A percentile compares a stretch with the other conserved stretches of the same genome.
Evolutionary conservation across 352 stramenopile species (phyloP).

Genomic region (Pythium aphanidermatum): DNA sequence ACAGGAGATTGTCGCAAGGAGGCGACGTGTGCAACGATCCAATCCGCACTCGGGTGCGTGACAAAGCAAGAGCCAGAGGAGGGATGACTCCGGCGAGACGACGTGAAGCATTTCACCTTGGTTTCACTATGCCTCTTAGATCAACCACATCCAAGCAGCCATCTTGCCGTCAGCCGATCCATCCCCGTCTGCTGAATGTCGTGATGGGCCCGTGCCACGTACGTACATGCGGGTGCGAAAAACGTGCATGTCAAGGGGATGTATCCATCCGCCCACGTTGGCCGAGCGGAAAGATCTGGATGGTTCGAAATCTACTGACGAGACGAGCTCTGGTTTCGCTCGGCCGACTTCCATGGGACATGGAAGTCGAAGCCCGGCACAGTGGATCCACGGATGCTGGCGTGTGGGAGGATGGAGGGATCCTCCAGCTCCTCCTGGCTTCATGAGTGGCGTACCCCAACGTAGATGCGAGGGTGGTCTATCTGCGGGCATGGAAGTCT

Average conservation of each 20-base stretch:
- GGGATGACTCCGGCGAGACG: not conserved
- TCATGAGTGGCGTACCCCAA: no score
- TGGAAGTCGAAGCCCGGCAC: not conserved
- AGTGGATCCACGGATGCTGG: no score
- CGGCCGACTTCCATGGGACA: slow-evolving; percentile 1
- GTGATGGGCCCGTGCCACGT: no score
- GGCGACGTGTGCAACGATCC: slow-evolving; percentile 3
- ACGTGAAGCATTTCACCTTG: not conserved
- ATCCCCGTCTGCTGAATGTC: no score
- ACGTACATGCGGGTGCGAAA: no score
- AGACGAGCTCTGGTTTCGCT: not conserved
- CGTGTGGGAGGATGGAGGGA: not conserved
- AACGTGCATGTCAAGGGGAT: not conserved
- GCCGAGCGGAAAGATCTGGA: slow-evolving; percentile 4
- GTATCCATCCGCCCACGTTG: not conserved
- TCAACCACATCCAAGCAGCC: no score
- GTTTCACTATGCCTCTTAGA: no score
- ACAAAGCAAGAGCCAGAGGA: not conserved
- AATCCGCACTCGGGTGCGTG: no score
- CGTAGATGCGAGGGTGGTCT: no score
- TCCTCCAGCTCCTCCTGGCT: not conserved
- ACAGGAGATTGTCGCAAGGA: not conserved
- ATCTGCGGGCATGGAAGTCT: not conserved
- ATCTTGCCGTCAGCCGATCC: no score
- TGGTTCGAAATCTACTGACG: not conserved